phyloP scores from a whole-genome alignment of 2,329 filamentous ascomycete genomes.

The Trichoderma hamatum region DNA sequence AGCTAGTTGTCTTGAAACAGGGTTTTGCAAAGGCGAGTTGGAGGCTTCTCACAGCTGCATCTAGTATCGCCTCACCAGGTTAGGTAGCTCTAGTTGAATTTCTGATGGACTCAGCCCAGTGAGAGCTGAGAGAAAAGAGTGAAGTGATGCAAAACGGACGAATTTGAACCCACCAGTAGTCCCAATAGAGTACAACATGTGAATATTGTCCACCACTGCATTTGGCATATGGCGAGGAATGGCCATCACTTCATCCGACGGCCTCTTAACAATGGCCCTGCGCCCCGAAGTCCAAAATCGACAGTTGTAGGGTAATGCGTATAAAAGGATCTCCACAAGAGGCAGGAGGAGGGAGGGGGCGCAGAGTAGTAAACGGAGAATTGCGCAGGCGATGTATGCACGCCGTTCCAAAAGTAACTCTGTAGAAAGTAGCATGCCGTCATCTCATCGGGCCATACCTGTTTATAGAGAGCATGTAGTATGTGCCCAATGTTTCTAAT shows the following conservation, averaged over 20 bases:
- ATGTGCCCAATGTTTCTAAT: not conserved
- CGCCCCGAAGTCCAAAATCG: not conserved
- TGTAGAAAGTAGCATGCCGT: not conserved
- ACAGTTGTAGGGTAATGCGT: not conserved
- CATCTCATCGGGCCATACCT: conserved; percentile 1
- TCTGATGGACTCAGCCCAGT: not conserved
- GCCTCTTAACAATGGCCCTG: too few relatives aligned
- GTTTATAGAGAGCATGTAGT: not conserved
- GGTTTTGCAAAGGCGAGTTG: not conserved
- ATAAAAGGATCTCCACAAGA: not conserved
- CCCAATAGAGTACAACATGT: too few relatives aligned
- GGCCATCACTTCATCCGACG: too few relatives aligned
- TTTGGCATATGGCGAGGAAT: too few relatives aligned
- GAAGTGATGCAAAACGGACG: not conserved
- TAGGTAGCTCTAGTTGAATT: not conserved
- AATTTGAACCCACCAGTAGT: too few relatives aligned
- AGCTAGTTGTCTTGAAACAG: not conserved
- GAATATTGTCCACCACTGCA: too few relatives aligned
- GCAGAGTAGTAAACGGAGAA: not conserved
- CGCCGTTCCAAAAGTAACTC: not conserved
- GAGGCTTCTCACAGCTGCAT: not conserved
- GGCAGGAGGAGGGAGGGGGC: not conserved
- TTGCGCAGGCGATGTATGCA: not conserved
- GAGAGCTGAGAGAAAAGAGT: not conserved
- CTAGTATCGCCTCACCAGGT: not conserved